phyloP scores from a whole-genome alignment of 2,329 filamentous ascomycete genomes.

The Penicillium sp. region DNA sequence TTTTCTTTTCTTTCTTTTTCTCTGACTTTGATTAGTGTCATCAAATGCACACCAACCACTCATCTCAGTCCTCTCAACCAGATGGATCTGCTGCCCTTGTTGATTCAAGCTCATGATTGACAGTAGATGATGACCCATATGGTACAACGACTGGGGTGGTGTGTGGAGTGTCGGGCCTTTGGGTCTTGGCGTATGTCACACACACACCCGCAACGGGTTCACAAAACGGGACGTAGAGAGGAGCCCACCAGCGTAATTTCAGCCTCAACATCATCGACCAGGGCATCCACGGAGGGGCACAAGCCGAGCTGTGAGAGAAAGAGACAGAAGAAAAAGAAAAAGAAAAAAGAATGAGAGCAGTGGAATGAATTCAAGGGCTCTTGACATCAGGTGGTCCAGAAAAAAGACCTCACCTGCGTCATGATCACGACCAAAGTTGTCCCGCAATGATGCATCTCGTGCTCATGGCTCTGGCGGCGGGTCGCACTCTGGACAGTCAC shows the following conservation, averaged over 20 bases:
- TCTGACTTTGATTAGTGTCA: too few relatives aligned
- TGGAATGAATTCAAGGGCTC: neutral
- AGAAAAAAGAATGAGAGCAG: neutral
- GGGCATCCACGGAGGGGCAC: too few relatives aligned
- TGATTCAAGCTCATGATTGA: neutral
- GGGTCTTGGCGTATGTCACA: conserved; percentile 25
- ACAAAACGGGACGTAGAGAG: too few relatives aligned
- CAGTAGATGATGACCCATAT: conserved; percentile 16
- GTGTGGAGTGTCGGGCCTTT: conserved; percentile 13
- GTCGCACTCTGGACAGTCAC: too few relatives aligned
- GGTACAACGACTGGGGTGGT: conserved; percentile 19
- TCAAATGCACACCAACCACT: neutral
- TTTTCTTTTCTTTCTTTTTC: neutral
- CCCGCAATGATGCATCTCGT: too few relatives aligned
- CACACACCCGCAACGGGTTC: neutral
- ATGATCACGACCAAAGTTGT: too few relatives aligned
- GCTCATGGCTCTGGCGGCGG: too few relatives aligned
- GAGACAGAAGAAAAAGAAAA: neutral
- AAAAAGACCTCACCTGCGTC: too few relatives aligned
- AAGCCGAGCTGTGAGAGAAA: neutral
- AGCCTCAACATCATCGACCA: too few relatives aligned
- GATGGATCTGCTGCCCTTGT: too few relatives aligned
- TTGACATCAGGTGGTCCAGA: too few relatives aligned
- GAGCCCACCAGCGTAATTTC: too few relatives aligned
- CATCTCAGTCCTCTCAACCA: neutral